These are phyloP conservation scores for Haplosporangium gracile DNA, from an alignment of 192 early-diverging fungal species.

Conservation along the genomic window DNA sequence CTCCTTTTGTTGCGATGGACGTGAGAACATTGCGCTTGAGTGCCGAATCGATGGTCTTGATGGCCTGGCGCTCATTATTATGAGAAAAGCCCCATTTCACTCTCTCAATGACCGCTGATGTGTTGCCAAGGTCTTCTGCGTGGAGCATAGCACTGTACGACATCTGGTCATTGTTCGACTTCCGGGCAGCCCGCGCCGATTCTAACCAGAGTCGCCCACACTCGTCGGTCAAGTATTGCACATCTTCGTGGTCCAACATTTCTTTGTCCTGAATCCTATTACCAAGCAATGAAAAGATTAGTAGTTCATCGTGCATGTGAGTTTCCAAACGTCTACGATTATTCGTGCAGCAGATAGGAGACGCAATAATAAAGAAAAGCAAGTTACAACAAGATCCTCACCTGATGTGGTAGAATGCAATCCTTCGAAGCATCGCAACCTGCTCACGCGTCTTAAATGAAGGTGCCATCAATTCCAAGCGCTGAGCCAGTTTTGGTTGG, in stretches of 20 bases:
- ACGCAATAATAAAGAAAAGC: not conserved
- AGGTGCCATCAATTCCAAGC: conserved; percentile 67
- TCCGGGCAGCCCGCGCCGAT: conserved; percentile 68
- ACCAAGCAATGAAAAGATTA: not conserved
- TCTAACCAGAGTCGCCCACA: conserved; percentile 75
- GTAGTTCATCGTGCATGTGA: not conserved
- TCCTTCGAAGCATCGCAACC: conserved; percentile 69
- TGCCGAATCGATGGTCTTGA: conserved; percentile 62
- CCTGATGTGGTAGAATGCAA: conserved; percentile 57
- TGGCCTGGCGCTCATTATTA: conserved; percentile 65
- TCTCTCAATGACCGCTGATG: conserved; percentile 62
- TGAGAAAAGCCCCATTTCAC: conserved; percentile 72
- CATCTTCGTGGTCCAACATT: not conserved
- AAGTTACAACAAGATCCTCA: not conserved
- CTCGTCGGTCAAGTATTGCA: conserved; percentile 24
- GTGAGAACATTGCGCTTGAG: conserved; percentile 9
- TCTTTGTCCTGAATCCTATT: not conserved
- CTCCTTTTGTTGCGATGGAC: not conserved
- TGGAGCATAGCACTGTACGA: conserved; percentile 72
- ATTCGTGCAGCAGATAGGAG: too few species aligned
- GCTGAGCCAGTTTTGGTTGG: conserved; percentile 54
- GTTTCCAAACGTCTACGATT: too few species aligned
- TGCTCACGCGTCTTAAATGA: conserved; percentile 72
- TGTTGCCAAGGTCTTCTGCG: conserved; percentile 59
- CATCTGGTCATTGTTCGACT: conserved; percentile 68